Percentiles rank a stretch among this genome's conserved stretches.
phyloP scores from a whole-genome alignment of 345 rosid genomes.

The Populus deltoides region DNA sequence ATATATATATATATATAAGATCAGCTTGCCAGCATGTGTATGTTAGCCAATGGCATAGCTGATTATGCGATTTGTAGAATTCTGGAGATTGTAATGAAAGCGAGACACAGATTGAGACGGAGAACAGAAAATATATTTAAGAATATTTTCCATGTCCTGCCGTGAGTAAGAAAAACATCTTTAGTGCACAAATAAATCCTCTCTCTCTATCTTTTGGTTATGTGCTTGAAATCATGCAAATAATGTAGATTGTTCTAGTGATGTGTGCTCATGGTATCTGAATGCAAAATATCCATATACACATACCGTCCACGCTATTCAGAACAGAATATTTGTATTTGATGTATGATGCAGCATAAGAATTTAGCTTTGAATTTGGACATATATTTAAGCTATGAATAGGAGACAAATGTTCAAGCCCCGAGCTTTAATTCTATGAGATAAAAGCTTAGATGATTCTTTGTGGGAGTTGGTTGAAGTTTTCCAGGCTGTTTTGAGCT shows the following conservation, averaged over 20 bases:
- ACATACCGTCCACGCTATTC: not conserved
- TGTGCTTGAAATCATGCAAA: not conserved
- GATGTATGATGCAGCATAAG: not conserved
- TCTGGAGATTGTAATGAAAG: not conserved
- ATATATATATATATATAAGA: not conserved
- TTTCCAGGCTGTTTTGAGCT: not conserved
- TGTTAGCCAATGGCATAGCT: not conserved
- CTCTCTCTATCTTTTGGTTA: not conserved
- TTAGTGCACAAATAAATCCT: not conserved
- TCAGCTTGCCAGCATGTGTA: too few relatives aligned
- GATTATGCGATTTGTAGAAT: not conserved
- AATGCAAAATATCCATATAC: not conserved
- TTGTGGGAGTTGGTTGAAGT: not conserved
- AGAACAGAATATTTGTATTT: not conserved
- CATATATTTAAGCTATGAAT: not conserved
- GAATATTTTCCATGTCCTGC: not conserved
- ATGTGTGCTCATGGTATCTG: not conserved
- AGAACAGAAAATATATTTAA: not conserved
- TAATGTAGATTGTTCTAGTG: not conserved
- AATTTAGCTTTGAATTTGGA: not conserved
- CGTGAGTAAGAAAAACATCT: not conserved
- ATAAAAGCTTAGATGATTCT: not conserved
- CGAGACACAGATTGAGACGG: not conserved
- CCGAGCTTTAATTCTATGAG: not conserved
- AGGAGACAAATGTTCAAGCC: not conserved